Conservation (phyloP, 164 flowering plant genomes). For the Umbellularia californica region DNA sequence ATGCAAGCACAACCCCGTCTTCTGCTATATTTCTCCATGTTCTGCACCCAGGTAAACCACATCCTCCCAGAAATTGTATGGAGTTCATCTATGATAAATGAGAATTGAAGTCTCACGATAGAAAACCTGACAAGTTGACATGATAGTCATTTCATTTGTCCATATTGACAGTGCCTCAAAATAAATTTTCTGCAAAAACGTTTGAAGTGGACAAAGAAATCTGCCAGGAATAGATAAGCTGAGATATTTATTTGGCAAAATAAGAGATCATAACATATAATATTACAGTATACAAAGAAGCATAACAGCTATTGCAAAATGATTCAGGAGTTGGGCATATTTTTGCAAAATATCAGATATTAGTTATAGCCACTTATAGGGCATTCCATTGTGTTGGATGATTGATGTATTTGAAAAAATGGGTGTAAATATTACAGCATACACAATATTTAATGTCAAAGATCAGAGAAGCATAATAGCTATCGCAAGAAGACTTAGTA, state of each 20-base stretch:
- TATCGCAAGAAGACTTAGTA: no score
- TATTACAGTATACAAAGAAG: neutral
- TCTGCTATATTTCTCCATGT: neutral
- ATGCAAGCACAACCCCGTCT: neutral
- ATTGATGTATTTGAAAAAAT: no score
- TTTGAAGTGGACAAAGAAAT: neutral
- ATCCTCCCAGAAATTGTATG: neutral
- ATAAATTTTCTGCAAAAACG: neutral
- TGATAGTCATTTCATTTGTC: neutral
- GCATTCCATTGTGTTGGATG: neutral
- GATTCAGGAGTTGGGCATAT: no score
- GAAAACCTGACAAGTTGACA: neutral
- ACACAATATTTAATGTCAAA: neutral
- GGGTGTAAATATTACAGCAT: no score
- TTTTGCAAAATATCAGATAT: no score
- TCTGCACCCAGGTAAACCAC: neutral
- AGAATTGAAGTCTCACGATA: neutral
- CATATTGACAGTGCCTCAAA: no score
- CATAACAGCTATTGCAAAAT: no score
- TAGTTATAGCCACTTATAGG: neutral
- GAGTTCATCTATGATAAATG: neutral
- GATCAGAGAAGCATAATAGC: no score
- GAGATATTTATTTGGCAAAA: neutral
- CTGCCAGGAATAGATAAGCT: neutral
- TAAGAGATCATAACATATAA: neutral